Base-by-base conservation (phyloP, 768 basidiomycete species). In the Cyathus striatus region DNA sequence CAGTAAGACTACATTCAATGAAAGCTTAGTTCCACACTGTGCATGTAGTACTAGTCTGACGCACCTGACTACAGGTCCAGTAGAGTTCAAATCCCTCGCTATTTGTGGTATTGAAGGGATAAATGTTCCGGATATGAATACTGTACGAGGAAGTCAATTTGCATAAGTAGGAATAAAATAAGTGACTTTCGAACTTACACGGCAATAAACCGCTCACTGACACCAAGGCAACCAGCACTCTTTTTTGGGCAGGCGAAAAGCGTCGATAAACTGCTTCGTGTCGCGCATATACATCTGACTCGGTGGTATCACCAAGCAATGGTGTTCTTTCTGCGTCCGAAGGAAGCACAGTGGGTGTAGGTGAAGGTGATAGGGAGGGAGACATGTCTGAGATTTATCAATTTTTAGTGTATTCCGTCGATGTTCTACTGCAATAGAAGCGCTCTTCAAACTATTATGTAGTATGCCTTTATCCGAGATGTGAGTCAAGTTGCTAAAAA, bases 201-300 rank as follows among this genome's bases (percentile, higher is more conserved):
- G 80, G 79, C 40, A 89, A 59, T 18, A 88, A 61, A 4, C 81
- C 85, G 32, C 74, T 74, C 48, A 71, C 71, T 3, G 84, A 78
- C 0, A 82, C 76, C 22, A 86, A 65, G 0, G 67, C 63, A 4
- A 82, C 59, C 35, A 90, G 80, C 4, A 58, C 35, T n/a, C 61
- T 58, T 57, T 86, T 90, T 49, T 66, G 65, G 21, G 51, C 6
- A 3, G 50, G 52, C 2, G 70, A 69, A 62, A 89, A 89, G n/a
- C 79, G 72, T 22, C 73, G 55, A 53, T 86, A 89, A 1, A 82
- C 53, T 5, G 53, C 51, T 22, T 65, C 54, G 39, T 63, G 67
- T 16, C 49, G 47, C 22, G 24, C 17, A 16, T 23, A 25, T 21
- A 41, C 42, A 14, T 48, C 16, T 3, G 43, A 9, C 9, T 18